phyloP scores from a whole-genome alignment of 768 basidiomycete species.

The Phaffia australis region DNA sequence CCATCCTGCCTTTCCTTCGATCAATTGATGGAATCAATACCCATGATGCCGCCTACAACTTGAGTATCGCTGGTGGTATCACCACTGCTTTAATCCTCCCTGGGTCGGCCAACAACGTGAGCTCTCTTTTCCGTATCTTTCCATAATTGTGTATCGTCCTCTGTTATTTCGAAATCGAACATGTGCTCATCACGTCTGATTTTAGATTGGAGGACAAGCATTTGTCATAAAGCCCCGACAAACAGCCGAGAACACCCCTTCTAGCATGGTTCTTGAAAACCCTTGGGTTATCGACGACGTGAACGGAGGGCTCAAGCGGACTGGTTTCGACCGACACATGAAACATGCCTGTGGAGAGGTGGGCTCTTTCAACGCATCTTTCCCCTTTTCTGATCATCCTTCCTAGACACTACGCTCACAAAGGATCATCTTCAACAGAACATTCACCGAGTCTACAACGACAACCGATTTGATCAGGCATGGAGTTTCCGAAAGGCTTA shows the following conservation, averaged over 20 bases:
- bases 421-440: conserved; percentile 50
- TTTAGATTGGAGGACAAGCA: conserved; percentile 55
- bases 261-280: conserved; percentile 47
- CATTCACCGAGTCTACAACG: conserved; percentile 37
- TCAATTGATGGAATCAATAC: conserved; percentile 21
- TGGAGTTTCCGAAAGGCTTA: conserved; percentile 66
- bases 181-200: conserved; percentile 20
- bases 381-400: neutral
- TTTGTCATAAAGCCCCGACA: conserved; percentile 64
- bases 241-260: conserved; percentile 48
- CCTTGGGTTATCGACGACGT: conserved; percentile 46
- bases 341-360: conserved; percentile 41
- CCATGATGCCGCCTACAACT: conserved; percentile 40
- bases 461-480: conserved; percentile 62
- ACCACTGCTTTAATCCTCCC: conserved; percentile 74
- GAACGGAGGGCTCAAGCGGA: conserved; percentile 41
- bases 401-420: neutral
- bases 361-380: neutral
- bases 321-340: conserved; percentile 64
- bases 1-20: conserved; percentile 18
- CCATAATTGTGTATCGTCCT: neutral
- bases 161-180: neutral
- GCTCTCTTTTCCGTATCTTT: neutral
- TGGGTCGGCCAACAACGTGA: conserved; percentile 42
- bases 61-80: conserved; percentile 75